Conservation (phyloP, 2,329 filamentous ascomycete genomes). For the Pseudocercospora pini-densiflorae region DNA sequence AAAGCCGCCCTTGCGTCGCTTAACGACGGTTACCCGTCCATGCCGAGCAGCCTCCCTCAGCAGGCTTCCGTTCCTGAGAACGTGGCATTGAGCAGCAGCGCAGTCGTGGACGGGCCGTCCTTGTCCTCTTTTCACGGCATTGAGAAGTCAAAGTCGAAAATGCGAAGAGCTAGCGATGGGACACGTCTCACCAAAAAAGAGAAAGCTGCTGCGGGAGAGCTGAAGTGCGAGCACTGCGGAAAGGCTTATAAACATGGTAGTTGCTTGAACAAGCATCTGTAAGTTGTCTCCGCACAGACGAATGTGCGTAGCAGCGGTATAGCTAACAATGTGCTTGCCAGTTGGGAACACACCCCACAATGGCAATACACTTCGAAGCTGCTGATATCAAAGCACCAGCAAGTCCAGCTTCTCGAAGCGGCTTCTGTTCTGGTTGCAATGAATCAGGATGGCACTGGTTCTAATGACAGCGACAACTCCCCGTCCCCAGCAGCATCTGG, state of each 20-base stretch:
- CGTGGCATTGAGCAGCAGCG: conserved; percentile 44
- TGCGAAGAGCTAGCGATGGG: conserved; percentile 78
- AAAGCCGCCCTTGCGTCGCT: conserved; percentile 58
- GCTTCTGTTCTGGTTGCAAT: conserved; percentile 95
- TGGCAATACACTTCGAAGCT: conserved; percentile 98
- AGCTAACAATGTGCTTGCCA: conserved; percentile 50
- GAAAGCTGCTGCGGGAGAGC: conserved; percentile 79
- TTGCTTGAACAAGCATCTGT: conserved; percentile 99
- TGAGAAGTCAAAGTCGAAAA: conserved; percentile 57
- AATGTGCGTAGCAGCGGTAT: conserved; percentile 2
- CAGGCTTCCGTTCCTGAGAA: conserved; percentile 43
- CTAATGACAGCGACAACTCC: conserved; percentile 75
- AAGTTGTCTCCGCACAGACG: conserved; percentile 57
- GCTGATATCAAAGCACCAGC: conserved; percentile 98
- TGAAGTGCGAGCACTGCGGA: conserved; percentile 96
- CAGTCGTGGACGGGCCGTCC: conserved; percentile 72
- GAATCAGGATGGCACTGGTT: conserved; percentile 68
- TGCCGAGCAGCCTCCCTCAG: conserved; percentile 69
- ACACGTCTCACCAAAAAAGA: conserved; percentile 81
- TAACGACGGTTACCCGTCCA: conserved; percentile 62
- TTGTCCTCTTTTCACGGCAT: conserved; percentile 54
- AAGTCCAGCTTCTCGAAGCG: conserved; percentile 95
- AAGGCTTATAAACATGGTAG: conserved; percentile 99
- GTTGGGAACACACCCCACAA: conserved; percentile 99
- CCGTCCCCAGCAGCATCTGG: conserved; percentile 84